Evolutionary conservation across 495 filamentous ascomycete genomes (phyloP), one percentile per base, ranked within the genome.

Genomic region (Neurospora sp.): DNA sequence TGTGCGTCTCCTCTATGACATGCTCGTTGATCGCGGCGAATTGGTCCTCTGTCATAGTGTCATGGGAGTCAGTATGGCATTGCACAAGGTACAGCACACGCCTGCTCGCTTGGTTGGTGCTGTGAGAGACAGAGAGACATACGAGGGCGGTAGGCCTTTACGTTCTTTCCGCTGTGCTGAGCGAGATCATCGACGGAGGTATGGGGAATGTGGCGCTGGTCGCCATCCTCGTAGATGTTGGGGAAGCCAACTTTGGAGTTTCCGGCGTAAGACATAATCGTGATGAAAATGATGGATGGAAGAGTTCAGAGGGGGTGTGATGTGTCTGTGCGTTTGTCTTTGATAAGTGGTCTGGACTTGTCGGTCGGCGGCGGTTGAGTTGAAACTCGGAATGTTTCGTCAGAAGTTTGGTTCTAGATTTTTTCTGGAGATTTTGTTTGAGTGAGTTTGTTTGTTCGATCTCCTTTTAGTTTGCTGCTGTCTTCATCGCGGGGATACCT

Each of bases 141-240:
- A 79, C 78, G 74, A 11, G 75, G 72, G 53, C 73, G 39, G 41
- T 75, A 79, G 1, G 75, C 78, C 74, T 70, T 74, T 18, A 79
- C 40, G 38, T 80, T 80, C 71, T 75, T 71, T 4, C 77, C 77
- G 22, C 69, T 75, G 39, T 59, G 72, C 70, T 18, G 39, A 38
- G 61, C 66, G 9, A 75, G 40, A 44, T 79, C 46, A 16, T 78
- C 75, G 8, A 78, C 42, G 37, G 79, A 74, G 16, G 73, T 38
- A 7, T 73, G 40, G 8, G 31, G 42, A 70, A 75, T n/a, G 70
- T 68, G 73, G 14, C 71, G 73, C 73, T 80, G 78, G 41, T 69
- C 20, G 73, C 75, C 70, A 37, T 70, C 70, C 27, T 76, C 74
- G 74, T 80, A 78, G 7, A 76, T 69, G 66, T 31, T 71, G 68